These are phyloP conservation scores for Dionaea muscipula DNA, from an alignment of 179 eudicot genomes.

Conservation along the genomic window DNA sequence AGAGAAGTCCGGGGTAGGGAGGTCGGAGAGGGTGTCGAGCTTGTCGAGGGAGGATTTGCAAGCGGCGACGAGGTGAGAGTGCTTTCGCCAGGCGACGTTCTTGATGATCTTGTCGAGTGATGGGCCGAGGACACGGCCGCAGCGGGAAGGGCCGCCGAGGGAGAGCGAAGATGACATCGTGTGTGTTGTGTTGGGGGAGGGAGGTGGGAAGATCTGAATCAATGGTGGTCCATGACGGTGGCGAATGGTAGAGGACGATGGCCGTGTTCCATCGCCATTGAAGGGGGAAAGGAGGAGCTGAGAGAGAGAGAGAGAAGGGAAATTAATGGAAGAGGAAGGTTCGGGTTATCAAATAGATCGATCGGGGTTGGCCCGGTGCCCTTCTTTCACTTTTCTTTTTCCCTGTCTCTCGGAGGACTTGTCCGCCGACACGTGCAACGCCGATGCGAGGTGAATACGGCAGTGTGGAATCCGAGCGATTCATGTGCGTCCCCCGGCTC, in stretches of 20 bases:
- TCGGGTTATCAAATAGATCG: too few species aligned
- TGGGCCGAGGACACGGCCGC: slow-evolving; percentile 70
- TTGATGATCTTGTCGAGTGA: slow-evolving; percentile 90
- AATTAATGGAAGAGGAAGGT: neutral
- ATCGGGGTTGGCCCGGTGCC: too few species aligned
- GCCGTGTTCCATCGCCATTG: slow-evolving; percentile 4
- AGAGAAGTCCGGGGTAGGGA: slow-evolving; percentile 28
- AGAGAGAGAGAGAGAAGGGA: slow-evolving; percentile 5
- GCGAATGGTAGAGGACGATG: too few species aligned
- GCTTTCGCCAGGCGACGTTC: slow-evolving; percentile 84
- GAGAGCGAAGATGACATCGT: slow-evolving; percentile 33
- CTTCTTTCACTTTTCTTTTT: too few species aligned
- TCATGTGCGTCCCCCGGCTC: too few species aligned
- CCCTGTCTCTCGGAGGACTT: too few species aligned
- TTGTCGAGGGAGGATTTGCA: slow-evolving; percentile 66
- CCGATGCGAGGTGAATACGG: too few species aligned
- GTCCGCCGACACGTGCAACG: slow-evolving; percentile 12
- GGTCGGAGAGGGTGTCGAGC: slow-evolving; percentile 42
- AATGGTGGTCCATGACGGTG: too few species aligned
- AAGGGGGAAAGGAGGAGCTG: neutral
- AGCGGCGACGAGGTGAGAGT: slow-evolving; percentile 57
- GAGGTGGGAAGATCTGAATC: slow-evolving; percentile 10
- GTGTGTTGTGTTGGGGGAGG: neutral
- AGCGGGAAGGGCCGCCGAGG: slow-evolving; percentile 61
- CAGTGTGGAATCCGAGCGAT: too few species aligned